A percentile compares a stretch with the other conserved stretches of the same genome.
Evolutionary conservation across 352 stramenopile species (phyloP).

Genomic region (Globisporangium megalacanthum): DNA sequence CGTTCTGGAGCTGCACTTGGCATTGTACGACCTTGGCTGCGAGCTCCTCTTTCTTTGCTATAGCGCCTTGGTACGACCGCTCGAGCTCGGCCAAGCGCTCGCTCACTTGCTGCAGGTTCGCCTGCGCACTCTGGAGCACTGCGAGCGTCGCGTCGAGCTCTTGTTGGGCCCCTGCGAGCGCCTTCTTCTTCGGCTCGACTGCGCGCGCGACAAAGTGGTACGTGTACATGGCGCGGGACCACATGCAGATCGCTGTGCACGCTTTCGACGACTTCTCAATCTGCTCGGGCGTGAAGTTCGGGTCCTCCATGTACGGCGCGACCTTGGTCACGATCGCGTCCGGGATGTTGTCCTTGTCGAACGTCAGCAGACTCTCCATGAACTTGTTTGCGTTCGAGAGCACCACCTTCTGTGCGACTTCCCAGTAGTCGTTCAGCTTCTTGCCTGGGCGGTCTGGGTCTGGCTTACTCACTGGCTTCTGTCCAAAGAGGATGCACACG

Average conservation of each 20-base stretch:
- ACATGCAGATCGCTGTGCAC: constrained; percentile 91
- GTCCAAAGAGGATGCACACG: constrained; percentile 87
- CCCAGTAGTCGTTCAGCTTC: constrained; percentile 91
- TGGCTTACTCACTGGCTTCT: constrained; percentile 86
- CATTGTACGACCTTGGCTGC: constrained; percentile 86
- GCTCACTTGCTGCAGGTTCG: constrained; percentile 76
- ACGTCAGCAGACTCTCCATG: constrained; percentile 83
- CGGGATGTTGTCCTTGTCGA: constrained; percentile 93
- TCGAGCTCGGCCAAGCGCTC: constrained; percentile 83
- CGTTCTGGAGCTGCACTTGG: constrained; percentile 86
- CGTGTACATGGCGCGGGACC: constrained; percentile 78
- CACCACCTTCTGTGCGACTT: constrained; percentile 86
- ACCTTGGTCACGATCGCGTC: constrained; percentile 85
- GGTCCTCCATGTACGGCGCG: constrained; percentile 82
- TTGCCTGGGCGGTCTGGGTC: constrained; percentile 86
- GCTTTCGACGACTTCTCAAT: constrained; percentile 92
- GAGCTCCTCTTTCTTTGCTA: constrained; percentile 90
- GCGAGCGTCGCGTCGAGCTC: constrained; percentile 52
- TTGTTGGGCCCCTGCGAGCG: constrained; percentile 45
- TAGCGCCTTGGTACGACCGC: constrained; percentile 73
- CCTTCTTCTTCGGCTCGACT: constrained; percentile 74
- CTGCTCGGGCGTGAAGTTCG: constrained; percentile 87
- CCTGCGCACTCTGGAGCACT: constrained; percentile 46
- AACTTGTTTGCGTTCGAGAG: constrained; percentile 92
- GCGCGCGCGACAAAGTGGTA: constrained; percentile 83